Evolutionary conservation across 2,329 filamentous ascomycete genomes (phyloP).

Genomic region (Aspergillus sp.): DNA sequence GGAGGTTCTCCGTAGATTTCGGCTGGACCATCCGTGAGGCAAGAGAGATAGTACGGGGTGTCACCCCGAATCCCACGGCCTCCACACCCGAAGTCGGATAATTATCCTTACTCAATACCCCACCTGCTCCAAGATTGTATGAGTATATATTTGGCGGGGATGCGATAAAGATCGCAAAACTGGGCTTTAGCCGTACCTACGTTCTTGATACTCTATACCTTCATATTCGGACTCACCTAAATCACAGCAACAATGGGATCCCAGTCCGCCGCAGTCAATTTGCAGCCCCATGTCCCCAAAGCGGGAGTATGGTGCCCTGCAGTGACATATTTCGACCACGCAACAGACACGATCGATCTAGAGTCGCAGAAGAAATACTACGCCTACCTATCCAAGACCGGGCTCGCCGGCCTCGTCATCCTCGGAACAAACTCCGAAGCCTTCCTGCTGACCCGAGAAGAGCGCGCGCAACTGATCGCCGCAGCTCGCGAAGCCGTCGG

Average conservation of each 20-base stretch:
- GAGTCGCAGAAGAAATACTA: constrained; percentile 53
- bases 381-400: constrained; percentile 51
- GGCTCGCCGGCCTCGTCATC: constrained; percentile 54
- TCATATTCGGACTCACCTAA: not conserved
- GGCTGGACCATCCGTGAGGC: not conserved
- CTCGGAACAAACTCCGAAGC: constrained; percentile 59
- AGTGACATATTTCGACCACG: constrained; percentile 55
- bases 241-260: constrained; percentile 15
- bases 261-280: constrained; percentile 6
- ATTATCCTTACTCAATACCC: constrained; percentile 8
- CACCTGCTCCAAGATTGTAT: not conserved
- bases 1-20: constrained; percentile 1
- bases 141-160: not conserved
- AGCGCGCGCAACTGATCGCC: constrained; percentile 57
- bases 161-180: not conserved
- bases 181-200: not conserved
- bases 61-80: constrained; percentile 9
- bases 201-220: not conserved
- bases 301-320: constrained; percentile 54
- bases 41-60: not conserved
- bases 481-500: constrained; percentile 57
- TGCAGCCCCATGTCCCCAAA: constrained; percentile 22
- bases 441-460: constrained; percentile 60
- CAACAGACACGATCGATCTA: constrained; percentile 51
- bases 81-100: constrained; percentile 16